Base-by-base conservation (phyloP, 2,329 filamentous ascomycete species). In the Phaeosphaeria sp. region DNA sequence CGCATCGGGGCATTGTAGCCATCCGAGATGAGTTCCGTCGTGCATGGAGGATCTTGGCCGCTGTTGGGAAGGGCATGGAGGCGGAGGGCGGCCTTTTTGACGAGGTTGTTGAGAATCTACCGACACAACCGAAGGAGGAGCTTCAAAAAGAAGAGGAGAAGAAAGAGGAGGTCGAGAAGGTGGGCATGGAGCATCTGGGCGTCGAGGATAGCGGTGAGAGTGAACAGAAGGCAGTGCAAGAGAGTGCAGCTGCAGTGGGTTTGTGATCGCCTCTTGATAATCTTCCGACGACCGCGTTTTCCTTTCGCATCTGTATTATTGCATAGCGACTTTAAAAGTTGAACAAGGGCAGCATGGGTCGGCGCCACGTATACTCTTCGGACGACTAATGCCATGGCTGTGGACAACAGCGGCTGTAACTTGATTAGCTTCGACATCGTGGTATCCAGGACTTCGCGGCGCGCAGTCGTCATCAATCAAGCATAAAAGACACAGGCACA, bases 21-120 rank as follows among this genome's bases (percentile, higher is more conserved):
- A 95, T 96, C 58, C 84, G 91, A 42, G 90, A 95, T 67, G 92
- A 97, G 77, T 95, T 96, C 70, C 85, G 91, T 18, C 85, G 92
- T 20, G 92, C 91, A 2, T 91, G 91, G 86, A 82, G 86, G 36
- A 89, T 96, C 56, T 45, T 77, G 24, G 56, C 59, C 18, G 68
- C 66, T 20, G 55, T 77, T 17, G 74, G 74, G 2, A 65, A 63
- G 46, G 64, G 61, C 0, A 22, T 50, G 51, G 39, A 56, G 25
- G 71, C 73, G 15, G 72, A 77, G 60, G 75, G 72, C 11, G 73
- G 69, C 0, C 53, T 78, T 15, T 76, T 77, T 39, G 76, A 77
- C 50, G 71, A 74, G 45, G 63, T 77, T 13, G 57, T 71, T 25
- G 71, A 74, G 53, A 48, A 61, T 15, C 46, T 45, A 18, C 63